Percentiles rank a stretch among this genome's conserved stretches.
These are phyloP conservation scores for Aspergillus awamori DNA, from an alignment of 2,329 filamentous ascomycete genomes.

Conservation along the genomic window DNA sequence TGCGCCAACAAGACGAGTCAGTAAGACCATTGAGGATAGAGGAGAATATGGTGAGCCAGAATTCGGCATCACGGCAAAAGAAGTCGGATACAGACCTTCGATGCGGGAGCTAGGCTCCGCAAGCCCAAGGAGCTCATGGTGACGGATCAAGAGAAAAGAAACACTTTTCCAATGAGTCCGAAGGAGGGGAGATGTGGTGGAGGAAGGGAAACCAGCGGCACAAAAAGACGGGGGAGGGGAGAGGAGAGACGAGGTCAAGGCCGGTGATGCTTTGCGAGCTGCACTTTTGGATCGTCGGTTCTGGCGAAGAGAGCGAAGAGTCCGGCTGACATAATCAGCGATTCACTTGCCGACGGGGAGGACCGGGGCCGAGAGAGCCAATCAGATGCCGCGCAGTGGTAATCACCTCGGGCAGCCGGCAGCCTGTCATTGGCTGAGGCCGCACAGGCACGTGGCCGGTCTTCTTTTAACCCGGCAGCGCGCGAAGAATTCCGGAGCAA, in stretches of 20 bases:
- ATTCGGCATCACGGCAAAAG: constrained; percentile 17
- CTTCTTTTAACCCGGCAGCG: constrained; percentile 31
- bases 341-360: constrained; percentile 38
- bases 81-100: constrained; percentile 47
- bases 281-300: constrained; percentile 32
- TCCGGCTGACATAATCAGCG: constrained; percentile 41
- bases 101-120: constrained; percentile 53
- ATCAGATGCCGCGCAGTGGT: constrained; percentile 38
- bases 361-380: constrained; percentile 36
- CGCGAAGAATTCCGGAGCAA: constrained; percentile 29
- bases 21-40: constrained; percentile 17
- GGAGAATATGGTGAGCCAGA: constrained; percentile 13
- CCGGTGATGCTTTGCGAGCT: constrained; percentile 24
- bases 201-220: constrained; percentile 23
- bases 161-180: constrained; percentile 31
- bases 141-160: constrained; percentile 35
- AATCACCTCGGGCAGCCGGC: constrained; percentile 41
- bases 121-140: constrained; percentile 55
- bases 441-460: constrained; percentile 32
- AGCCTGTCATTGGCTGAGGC: constrained; percentile 32
- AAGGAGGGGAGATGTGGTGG: constrained; percentile 26
- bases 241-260: constrained; percentile 20
- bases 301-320: constrained; percentile 26
- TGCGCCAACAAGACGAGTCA: constrained; percentile 42
- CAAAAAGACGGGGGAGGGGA: constrained; percentile 11